Evolutionary conservation across 2,329 filamentous ascomycete species (phyloP).

Genomic region (Amauroascus verrucosus): DNA sequence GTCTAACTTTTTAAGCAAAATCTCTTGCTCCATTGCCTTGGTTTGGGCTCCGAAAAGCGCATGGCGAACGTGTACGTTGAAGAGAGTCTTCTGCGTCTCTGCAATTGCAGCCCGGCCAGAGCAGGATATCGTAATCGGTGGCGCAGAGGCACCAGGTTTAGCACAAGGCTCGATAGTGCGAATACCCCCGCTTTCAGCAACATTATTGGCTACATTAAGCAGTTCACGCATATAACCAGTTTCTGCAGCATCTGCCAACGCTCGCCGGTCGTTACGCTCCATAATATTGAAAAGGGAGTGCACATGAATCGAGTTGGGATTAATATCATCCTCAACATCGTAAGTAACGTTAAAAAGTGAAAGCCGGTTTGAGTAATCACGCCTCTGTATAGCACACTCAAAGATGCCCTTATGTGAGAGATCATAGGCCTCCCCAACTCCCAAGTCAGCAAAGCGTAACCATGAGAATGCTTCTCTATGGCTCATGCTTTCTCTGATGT

Average conservation of each 20-base stretch:
- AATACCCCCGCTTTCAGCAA: slow-evolving; percentile 61
- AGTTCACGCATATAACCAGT: slow-evolving; percentile 65
- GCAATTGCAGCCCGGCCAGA: slow-evolving; percentile 53
- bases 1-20: slow-evolving; percentile 64
- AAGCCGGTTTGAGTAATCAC: slow-evolving; percentile 46
- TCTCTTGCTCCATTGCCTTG: slow-evolving; percentile 56
- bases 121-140: slow-evolving; percentile 72
- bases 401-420: slow-evolving; percentile 62
- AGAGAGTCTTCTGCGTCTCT: slow-evolving; percentile 61
- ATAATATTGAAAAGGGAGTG: slow-evolving; percentile 76
- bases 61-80: slow-evolving; percentile 66
- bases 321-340: slow-evolving; percentile 50
- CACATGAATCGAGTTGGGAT: slow-evolving; percentile 54
- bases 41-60: slow-evolving; percentile 56
- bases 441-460: slow-evolving; percentile 74
- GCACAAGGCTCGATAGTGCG: slow-evolving; percentile 71
- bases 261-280: slow-evolving; percentile 54
- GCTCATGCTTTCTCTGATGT: slow-evolving; percentile 56
- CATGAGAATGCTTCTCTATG: slow-evolving; percentile 65
- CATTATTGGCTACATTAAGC: slow-evolving; percentile 62
- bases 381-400: slow-evolving; percentile 57
- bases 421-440: slow-evolving; percentile 59
- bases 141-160: slow-evolving; percentile 67
- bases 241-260: slow-evolving; percentile 57
- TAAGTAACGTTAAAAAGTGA: slow-evolving; percentile 60